A percentile compares a stretch with the other conserved stretches of the same genome.
Conservation (phyloP, 2,329 filamentous ascomycete species). For the Trichoderma oligosporum region DNA sequence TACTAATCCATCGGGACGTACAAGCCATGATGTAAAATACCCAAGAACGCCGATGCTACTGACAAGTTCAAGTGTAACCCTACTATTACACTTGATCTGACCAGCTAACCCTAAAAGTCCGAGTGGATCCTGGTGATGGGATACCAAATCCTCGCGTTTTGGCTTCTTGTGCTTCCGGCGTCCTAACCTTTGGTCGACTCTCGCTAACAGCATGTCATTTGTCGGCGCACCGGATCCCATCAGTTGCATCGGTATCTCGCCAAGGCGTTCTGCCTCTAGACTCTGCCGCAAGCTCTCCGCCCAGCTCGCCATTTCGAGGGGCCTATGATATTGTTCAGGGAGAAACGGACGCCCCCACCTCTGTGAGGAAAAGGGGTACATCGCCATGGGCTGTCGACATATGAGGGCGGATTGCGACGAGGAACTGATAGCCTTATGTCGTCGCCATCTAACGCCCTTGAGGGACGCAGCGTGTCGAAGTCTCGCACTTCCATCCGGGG, state of each 20-base stretch:
- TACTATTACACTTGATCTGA: conserved; percentile 60
- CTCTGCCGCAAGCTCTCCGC: conserved; percentile 37
- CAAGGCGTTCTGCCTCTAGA: conserved; percentile 33
- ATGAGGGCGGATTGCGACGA: conserved; percentile 21
- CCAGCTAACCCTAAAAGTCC: conserved; percentile 69
- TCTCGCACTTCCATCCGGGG: conserved; percentile 72
- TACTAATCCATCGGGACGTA: conserved; percentile 26
- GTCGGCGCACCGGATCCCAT: neutral
- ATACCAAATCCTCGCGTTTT: neutral
- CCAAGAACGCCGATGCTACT: conserved; percentile 72
- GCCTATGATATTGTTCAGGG: conserved; percentile 29
- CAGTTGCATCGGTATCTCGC: conserved; percentile 15
- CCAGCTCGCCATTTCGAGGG: conserved; percentile 37
- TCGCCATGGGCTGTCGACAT: conserved; percentile 15
- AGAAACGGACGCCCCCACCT: conserved; percentile 20
- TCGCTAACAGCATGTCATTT: conserved; percentile 19
- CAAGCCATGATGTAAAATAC: conserved; percentile 63
- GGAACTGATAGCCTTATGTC: conserved; percentile 27
- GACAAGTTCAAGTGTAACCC: conserved; percentile 67
- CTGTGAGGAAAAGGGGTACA: neutral
- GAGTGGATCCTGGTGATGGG: conserved; percentile 66
- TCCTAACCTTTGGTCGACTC: neutral
- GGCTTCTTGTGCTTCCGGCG: conserved; percentile 12
- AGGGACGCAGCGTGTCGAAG: conserved; percentile 77
- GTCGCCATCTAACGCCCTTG: conserved; percentile 73